phyloP scores from a whole-genome alignment of 2,329 filamentous ascomycete genomes.

The Stylonectria norvegica region DNA sequence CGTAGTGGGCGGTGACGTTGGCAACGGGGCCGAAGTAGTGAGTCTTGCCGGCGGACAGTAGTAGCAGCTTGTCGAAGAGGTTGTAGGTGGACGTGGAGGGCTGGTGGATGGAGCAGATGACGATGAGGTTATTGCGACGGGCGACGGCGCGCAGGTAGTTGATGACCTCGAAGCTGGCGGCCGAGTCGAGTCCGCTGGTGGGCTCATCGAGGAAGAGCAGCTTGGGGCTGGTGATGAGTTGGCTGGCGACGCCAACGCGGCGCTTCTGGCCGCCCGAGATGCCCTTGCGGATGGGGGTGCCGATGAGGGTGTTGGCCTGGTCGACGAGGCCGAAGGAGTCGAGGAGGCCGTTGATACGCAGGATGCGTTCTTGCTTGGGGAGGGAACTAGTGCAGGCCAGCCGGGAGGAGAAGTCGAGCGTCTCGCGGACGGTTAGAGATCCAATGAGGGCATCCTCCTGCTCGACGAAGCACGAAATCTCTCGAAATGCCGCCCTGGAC shows the following conservation, averaged over 20 bases:
- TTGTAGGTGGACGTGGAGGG: constrained; percentile 76
- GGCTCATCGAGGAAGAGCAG: constrained; percentile 82
- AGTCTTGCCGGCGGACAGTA: constrained; percentile 67
- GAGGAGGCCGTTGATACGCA: constrained; percentile 64
- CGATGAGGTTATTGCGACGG: constrained; percentile 65
- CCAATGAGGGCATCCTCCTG: constrained; percentile 85
- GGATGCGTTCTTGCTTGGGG: constrained; percentile 52
- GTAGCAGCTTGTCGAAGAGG: constrained; percentile 74
- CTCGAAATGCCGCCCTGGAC: constrained; percentile 54
- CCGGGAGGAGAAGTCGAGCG: constrained; percentile 71
- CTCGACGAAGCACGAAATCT: constrained; percentile 75
- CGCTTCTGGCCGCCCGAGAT: constrained; percentile 84
- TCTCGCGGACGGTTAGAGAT: constrained; percentile 75
- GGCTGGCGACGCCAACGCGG: constrained; percentile 73
- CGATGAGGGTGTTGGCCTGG: constrained; percentile 70
- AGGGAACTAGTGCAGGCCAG: constrained; percentile 53
- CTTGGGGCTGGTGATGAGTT: constrained; percentile 76
- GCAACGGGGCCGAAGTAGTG: constrained; percentile 68
- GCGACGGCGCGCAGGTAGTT: constrained; percentile 67
- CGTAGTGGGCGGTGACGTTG: constrained; percentile 61
- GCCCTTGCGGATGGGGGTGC: constrained; percentile 78
- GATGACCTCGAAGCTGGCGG: constrained; percentile 72
- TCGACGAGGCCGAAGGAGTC: constrained; percentile 68
- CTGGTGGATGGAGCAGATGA: constrained; percentile 82
- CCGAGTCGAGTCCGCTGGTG: constrained; percentile 78